Conservation (phyloP, 805 yeast genomes). For the Clavispora carvajalis region DNA sequence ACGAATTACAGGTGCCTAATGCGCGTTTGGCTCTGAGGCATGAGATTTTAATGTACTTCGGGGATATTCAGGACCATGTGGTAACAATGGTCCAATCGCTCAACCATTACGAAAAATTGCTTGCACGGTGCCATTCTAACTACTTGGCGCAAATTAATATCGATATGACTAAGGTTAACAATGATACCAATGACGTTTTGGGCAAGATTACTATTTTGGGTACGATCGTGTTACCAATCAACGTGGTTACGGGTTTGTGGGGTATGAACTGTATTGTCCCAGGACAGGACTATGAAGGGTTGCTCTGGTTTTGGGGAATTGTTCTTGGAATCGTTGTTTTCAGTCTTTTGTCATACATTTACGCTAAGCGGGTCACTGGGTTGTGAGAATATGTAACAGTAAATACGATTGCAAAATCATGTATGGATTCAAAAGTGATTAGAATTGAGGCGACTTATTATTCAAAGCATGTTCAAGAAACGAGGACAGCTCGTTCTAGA, state of each 20-base stretch:
- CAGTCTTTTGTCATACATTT: slow-evolving; percentile 34
- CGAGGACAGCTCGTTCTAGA: too few species aligned
- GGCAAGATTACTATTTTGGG: slow-evolving; percentile 92
- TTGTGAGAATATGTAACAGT: slow-evolving; percentile 15
- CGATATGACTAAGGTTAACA: slow-evolving; percentile 95
- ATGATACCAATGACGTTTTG: slow-evolving; percentile 93
- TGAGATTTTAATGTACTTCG: slow-evolving; percentile 90
- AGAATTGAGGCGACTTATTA: too few species aligned
- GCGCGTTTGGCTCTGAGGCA: slow-evolving; percentile 44
- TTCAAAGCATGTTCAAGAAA: too few species aligned
- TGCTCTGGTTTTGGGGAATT: slow-evolving; percentile 39
- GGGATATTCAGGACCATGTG: slow-evolving; percentile 96
- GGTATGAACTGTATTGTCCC: slow-evolving; percentile 98
- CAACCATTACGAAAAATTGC: slow-evolving; percentile 88
- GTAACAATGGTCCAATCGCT: slow-evolving; percentile 95
- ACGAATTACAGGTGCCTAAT: slow-evolving; percentile 5
- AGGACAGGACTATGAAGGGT: slow-evolving; percentile 57
- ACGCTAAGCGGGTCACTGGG: slow-evolving; percentile 37
- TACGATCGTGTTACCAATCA: slow-evolving; percentile 91
- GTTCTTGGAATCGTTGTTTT: slow-evolving; percentile 28
- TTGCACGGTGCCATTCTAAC: slow-evolving; percentile 93
- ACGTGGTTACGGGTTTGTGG: slow-evolving; percentile 95
- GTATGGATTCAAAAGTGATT: too few species aligned
- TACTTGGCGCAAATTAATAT: slow-evolving; percentile 95
- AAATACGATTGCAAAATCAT: neutral